These are phyloP conservation scores for Scleromitrula shiraiana DNA, from an alignment of 2,329 filamentous ascomycete species.

Conservation along the genomic window DNA sequence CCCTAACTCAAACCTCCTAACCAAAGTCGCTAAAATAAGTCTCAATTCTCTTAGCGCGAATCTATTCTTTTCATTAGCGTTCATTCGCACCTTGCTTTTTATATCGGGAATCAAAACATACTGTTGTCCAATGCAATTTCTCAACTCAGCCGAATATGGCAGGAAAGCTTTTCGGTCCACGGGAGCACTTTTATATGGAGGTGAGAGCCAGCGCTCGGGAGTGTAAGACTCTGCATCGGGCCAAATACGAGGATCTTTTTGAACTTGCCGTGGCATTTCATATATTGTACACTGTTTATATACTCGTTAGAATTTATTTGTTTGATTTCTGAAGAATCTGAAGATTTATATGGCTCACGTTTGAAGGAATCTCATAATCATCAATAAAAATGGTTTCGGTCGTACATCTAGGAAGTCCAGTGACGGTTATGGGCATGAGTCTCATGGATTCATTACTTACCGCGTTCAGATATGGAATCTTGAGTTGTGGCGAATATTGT, in stretches of 20 bases:
- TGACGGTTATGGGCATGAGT: slow-evolving; percentile 12
- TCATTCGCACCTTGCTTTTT: background rate
- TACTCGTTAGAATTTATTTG: background rate
- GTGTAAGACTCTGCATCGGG: slow-evolving; percentile 15
- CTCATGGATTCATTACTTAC: slow-evolving; percentile 19
- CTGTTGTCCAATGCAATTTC: slow-evolving; percentile 5
- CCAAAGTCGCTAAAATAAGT: slow-evolving; percentile 16
- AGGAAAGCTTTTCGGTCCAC: slow-evolving; percentile 17
- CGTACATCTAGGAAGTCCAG: slow-evolving; percentile 13
- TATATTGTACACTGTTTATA: no score
- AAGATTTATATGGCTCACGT: background rate
- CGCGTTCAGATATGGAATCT: slow-evolving; percentile 17
- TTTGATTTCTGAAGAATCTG: background rate
- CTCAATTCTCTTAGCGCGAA: slow-evolving; percentile 22
- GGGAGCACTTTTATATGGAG: background rate
- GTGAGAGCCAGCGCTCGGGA: slow-evolving; percentile 20
- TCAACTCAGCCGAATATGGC: background rate
- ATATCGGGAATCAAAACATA: background rate
- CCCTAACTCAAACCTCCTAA: slow-evolving; percentile 15
- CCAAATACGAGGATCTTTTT: slow-evolving; percentile 14
- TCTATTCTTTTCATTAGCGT: background rate
- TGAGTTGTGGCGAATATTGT: slow-evolving; percentile 17
- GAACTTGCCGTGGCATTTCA: no score
- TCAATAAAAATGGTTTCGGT: slow-evolving; percentile 11
- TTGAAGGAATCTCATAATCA: slow-evolving; percentile 16